A percentile compares a stretch with the other conserved stretches of the same genome.
phyloP scores from a whole-genome alignment of 306 rosid species.

The Trichosanthes truncata region DNA sequence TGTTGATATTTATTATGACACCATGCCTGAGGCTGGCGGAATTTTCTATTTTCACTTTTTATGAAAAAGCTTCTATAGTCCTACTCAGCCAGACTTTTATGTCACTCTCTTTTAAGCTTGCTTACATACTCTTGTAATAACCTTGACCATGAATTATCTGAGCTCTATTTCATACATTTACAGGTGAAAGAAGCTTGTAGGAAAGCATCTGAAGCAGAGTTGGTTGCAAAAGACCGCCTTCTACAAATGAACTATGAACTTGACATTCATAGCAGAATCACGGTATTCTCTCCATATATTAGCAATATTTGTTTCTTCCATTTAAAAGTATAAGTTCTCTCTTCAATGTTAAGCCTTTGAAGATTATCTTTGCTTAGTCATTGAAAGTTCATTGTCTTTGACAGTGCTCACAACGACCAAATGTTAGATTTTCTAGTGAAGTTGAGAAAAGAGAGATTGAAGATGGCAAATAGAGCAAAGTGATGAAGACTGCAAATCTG shows the following conservation, averaged over 20 bases:
- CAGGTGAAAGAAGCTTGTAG: slow-evolving; percentile 72
- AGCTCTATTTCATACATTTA: slow-evolving; percentile 2
- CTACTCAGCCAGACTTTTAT: neutral
- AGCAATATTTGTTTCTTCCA: neutral
- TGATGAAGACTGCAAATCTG: neutral
- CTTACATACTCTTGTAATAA: neutral
- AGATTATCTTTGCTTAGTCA: neutral
- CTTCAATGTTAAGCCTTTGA: too few relatives aligned
- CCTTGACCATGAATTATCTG: neutral
- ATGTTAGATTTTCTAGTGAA: slow-evolving; percentile 47
- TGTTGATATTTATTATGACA: neutral
- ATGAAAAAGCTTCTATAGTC: neutral
- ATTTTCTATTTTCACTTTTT: neutral
- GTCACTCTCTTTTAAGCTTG: neutral
- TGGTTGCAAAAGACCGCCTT: slow-evolving; percentile 44
- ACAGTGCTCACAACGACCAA: slow-evolving; percentile 58
- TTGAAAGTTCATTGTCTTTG: slow-evolving; percentile 4
- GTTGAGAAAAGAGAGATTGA: slow-evolving; percentile 39
- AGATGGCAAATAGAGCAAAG: neutral
- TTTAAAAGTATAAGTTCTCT: neutral
- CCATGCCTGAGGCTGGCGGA: neutral
- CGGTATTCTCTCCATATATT: slow-evolving; percentile 24
- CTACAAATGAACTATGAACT: slow-evolving; percentile 59
- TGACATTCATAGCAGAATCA: slow-evolving; percentile 51
- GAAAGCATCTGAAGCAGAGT: slow-evolving; percentile 56